Evolutionary conservation across 2,329 filamentous ascomycete genomes (phyloP).

Genomic region (Aspergillus brasiliensis): DNA sequence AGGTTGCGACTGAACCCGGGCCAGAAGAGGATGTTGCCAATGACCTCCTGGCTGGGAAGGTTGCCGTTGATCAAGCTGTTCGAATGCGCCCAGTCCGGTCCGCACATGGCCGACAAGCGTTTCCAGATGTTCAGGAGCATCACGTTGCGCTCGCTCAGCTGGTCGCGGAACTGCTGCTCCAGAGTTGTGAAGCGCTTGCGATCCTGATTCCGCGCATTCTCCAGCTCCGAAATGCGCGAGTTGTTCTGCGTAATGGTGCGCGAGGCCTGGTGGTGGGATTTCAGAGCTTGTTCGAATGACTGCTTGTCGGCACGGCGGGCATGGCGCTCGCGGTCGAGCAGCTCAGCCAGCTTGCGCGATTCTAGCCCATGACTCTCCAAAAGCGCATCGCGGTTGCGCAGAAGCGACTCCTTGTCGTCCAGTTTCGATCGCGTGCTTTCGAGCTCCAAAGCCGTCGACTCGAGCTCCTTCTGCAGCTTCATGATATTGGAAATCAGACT

Average conservation of each 20-base stretch:
- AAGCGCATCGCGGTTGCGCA: constrained; percentile 84
- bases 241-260: constrained; percentile 84
- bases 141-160: constrained; percentile 85
- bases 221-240: constrained; percentile 80
- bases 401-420: constrained; percentile 85
- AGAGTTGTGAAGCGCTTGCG: constrained; percentile 73
- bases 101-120: constrained; percentile 79
- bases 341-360: constrained; percentile 77
- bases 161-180: constrained; percentile 80
- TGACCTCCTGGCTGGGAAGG: constrained; percentile 79
- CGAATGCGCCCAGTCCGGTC: constrained; percentile 86
- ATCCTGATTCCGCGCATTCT: constrained; percentile 75
- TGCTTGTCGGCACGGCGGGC: constrained; percentile 83
- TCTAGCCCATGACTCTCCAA: constrained; percentile 89
- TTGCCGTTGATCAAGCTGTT: constrained; percentile 89
- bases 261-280: constrained; percentile 83
- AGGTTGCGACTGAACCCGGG: constrained; percentile 90
- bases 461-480: constrained; percentile 84
- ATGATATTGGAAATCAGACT: constrained; percentile 83
- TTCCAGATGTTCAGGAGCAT: constrained; percentile 90
- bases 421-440: constrained; percentile 75
- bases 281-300: constrained; percentile 84
- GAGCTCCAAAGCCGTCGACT: constrained; percentile 79
- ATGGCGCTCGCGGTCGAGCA: constrained; percentile 87
- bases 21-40: constrained; percentile 73